A percentile compares a stretch with the other conserved stretches of the same genome.
These are phyloP conservation scores for Bryoglossum gracile DNA, from an alignment of 495 filamentous ascomycete genomes.

Conservation along the genomic window DNA sequence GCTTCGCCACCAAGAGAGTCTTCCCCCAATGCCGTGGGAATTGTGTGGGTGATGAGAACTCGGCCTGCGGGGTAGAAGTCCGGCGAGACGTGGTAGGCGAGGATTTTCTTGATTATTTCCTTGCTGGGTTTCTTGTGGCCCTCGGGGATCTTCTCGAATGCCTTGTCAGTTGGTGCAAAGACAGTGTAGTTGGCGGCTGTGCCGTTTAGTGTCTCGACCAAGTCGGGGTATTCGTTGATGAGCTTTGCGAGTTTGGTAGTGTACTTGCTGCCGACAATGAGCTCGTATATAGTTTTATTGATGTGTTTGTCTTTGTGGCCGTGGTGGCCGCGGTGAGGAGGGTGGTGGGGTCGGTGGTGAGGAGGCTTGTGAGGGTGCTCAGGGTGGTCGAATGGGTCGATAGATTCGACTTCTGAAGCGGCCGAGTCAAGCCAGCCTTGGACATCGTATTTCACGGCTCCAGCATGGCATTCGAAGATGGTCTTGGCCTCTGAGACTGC, in stretches of 20 bases:
- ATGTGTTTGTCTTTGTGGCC: slow-evolving; percentile 34
- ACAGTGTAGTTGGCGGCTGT: slow-evolving; percentile 64
- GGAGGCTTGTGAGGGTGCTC: slow-evolving; percentile 16
- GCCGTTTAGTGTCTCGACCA: slow-evolving; percentile 63
- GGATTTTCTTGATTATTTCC: slow-evolving; percentile 54
- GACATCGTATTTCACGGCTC: slow-evolving; percentile 32
- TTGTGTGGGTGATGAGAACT: slow-evolving; percentile 55
- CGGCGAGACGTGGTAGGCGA: slow-evolving; percentile 64
- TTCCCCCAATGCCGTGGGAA: slow-evolving; percentile 57
- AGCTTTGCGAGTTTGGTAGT: slow-evolving; percentile 68
- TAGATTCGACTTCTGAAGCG: slow-evolving; percentile 23
- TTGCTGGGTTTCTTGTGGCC: slow-evolving; percentile 48
- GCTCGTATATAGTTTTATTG: slow-evolving; percentile 70
- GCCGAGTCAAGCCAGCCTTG: slow-evolving; percentile 34
- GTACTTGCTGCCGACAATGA: slow-evolving; percentile 65
- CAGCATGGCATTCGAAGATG: slow-evolving; percentile 28
- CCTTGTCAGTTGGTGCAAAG: slow-evolving; percentile 66
- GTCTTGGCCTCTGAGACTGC: slow-evolving; percentile 29
- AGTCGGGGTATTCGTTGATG: slow-evolving; percentile 59
- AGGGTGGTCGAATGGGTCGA: slow-evolving; percentile 23
- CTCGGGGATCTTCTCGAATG: slow-evolving; percentile 51
- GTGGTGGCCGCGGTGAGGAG: slow-evolving; percentile 2
- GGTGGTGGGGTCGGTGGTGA: slow-evolving; percentile 28
- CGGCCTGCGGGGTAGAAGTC: slow-evolving; percentile 53
- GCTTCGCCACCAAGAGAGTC: slow-evolving; percentile 40